Evolutionary conservation across 352 stramenopile species (phyloP).

Genomic region (Blastocystis sp.): DNA sequence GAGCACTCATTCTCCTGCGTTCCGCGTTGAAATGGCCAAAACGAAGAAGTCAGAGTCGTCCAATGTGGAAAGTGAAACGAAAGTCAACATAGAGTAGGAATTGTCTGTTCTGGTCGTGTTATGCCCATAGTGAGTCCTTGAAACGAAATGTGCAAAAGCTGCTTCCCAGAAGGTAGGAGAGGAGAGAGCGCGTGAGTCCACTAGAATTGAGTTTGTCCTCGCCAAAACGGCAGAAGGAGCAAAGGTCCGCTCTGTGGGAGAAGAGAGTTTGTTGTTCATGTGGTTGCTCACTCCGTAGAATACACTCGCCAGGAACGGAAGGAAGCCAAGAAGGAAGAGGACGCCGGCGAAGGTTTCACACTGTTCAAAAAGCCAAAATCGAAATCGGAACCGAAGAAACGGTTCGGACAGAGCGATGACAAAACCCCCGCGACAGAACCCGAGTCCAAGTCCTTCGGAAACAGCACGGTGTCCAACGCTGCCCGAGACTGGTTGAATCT

Average conservation of each 20-base stretch:
- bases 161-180: conserved; percentile 31
- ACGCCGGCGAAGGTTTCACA: not conserved
- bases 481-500: conserved; percentile 59
- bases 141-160: conserved; percentile 57
- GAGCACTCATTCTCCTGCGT: not conserved
- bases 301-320: conserved; percentile 17
- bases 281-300: conserved; percentile 9
- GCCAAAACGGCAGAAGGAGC: conserved; percentile 48
- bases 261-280: conserved; percentile 15
- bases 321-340: not conserved
- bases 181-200: not conserved
- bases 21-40: not conserved
- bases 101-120: not conserved
- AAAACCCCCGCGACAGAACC: not conserved
- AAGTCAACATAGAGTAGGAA: not conserved
- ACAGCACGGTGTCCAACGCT: conserved; percentile 20
- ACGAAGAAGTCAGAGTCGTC: not conserved
- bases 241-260: conserved; percentile 49
- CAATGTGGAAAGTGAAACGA: not conserved
- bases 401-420: not conserved
- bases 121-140: conserved; percentile 5
- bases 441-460: not conserved
- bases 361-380: conserved; percentile 52
- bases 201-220: conserved; percentile 66
- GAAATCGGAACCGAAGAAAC: not conserved